Percentiles rank a stretch among this genome's conserved stretches.
These are phyloP conservation scores for Trichoderma arundinaceum DNA, from an alignment of 2,329 filamentous ascomycete species.

Conservation along the genomic window DNA sequence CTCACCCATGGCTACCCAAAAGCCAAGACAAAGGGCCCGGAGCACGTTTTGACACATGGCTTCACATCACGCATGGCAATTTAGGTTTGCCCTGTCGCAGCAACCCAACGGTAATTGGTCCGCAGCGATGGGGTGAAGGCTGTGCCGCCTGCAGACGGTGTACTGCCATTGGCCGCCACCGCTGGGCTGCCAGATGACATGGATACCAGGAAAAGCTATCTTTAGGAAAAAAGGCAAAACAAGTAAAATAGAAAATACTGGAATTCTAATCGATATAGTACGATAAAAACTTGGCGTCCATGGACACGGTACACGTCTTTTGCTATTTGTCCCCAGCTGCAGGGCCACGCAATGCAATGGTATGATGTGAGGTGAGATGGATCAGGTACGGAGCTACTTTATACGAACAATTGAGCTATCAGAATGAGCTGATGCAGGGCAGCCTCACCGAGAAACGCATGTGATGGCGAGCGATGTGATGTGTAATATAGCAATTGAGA, in stretches of 20 bases:
- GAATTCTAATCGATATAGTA: not conserved
- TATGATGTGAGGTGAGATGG: not conserved
- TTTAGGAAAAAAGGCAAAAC: not conserved
- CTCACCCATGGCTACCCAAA: no score
- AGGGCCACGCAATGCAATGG: not conserved
- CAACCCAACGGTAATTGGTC: conserved; percentile 8
- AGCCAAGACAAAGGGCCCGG: no score
- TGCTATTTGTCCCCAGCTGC: not conserved
- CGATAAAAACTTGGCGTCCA: not conserved
- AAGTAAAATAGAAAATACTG: not conserved
- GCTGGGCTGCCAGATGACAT: not conserved
- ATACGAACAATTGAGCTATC: conserved; percentile 16
- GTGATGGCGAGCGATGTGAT: not conserved
- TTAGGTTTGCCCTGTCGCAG: not conserved
- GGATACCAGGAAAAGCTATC: not conserved
- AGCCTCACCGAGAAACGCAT: not conserved
- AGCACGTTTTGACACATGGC: conserved; percentile 11
- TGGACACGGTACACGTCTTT: conserved; percentile 7
- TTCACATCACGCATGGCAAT: conserved; percentile 6
- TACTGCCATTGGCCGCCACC: conserved; percentile 26
- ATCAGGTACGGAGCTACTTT: not conserved
- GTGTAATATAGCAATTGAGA: conserved; percentile 10
- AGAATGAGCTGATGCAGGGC: not conserved
- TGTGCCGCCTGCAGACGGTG: conserved; percentile 16
- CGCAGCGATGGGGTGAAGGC: not conserved